phyloP scores from a whole-genome alignment of 208 protist genomes.

The Strigomonas culicis region DNA sequence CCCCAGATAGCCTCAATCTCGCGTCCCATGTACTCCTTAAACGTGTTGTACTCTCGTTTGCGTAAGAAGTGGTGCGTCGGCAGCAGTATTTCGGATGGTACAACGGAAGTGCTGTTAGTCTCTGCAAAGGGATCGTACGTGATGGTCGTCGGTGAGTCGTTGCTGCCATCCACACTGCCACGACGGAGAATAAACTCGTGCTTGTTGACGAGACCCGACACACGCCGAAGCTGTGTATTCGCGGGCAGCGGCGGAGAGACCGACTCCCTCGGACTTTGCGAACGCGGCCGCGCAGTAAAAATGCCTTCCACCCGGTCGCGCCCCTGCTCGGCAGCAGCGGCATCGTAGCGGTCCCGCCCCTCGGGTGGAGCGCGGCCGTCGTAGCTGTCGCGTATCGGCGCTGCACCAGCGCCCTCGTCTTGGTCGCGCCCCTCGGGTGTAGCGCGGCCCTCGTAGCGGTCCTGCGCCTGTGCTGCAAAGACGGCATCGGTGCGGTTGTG shows the following conservation, averaged over 20 bases:
- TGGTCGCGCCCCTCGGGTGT: too few species aligned
- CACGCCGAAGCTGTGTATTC: neutral
- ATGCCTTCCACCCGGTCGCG: too few species aligned
- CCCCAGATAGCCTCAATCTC: slow-evolving; percentile 69
- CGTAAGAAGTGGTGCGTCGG: slow-evolving; percentile 50
- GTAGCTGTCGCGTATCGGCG: too few species aligned
- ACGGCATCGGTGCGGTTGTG: too few species aligned
- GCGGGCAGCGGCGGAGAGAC: neutral
- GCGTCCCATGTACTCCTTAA: slow-evolving; percentile 45
- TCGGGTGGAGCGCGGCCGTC: too few species aligned
- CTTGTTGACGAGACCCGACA: slow-evolving; percentile 4
- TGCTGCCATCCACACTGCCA: neutral
- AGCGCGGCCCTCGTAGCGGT: too few species aligned
- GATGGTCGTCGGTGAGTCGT: neutral
- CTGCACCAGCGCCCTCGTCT: too few species aligned
- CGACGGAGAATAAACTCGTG: slow-evolving; percentile 6
- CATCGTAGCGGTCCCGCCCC: too few species aligned
- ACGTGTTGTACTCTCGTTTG: slow-evolving; percentile 45
- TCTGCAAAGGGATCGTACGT: neutral
- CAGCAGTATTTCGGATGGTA: slow-evolving; percentile 28
- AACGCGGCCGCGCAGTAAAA: too few species aligned
- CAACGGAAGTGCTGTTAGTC: neutral
- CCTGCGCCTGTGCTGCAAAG: too few species aligned
- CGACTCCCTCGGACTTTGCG: too few species aligned
- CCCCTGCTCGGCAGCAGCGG: too few species aligned